Percentiles rank a stretch among this genome's conserved stretches.
Conservation (phyloP, 2,329 filamentous ascomycete species). For the Ampelomyces quisqualis region DNA sequence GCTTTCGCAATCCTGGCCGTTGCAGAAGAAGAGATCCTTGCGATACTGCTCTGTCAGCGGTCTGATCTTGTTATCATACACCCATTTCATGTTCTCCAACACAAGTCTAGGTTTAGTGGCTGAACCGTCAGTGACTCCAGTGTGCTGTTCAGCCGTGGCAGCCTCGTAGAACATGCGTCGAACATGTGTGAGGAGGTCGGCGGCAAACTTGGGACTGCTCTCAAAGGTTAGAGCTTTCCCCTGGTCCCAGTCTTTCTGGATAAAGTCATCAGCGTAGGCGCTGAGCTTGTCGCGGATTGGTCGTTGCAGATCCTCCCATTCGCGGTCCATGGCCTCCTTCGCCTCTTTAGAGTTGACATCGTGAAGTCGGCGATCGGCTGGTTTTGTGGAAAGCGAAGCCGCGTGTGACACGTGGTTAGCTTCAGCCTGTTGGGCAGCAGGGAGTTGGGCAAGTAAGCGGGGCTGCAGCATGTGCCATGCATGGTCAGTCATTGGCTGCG, state of each 20-base stretch:
- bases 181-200: slow-evolving; percentile 67
- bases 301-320: slow-evolving; percentile 71
- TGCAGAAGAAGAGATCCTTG: slow-evolving; percentile 76
- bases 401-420: slow-evolving; percentile 52
- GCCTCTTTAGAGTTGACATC: slow-evolving; percentile 53
- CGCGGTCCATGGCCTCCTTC: slow-evolving; percentile 63
- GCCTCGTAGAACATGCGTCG: slow-evolving; percentile 64
- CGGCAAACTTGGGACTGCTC: slow-evolving; percentile 67
- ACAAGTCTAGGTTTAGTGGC: slow-evolving; percentile 65
- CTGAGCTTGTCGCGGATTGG: slow-evolving; percentile 66
- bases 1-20: slow-evolving; percentile 60
- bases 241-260: slow-evolving; percentile 64
- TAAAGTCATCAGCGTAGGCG: slow-evolving; percentile 68
- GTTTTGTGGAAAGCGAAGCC: slow-evolving; percentile 49
- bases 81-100: slow-evolving; percentile 83
- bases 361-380: slow-evolving; percentile 50
- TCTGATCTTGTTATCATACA: slow-evolving; percentile 76
- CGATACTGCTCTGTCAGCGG: slow-evolving; percentile 64
- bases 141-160: slow-evolving; percentile 55
- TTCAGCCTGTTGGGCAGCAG: slow-evolving; percentile 62
- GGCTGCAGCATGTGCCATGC: slow-evolving; percentile 70
- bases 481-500: slow-evolving; percentile 65
- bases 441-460: slow-evolving; percentile 65
- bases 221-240: slow-evolving; percentile 65
- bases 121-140: slow-evolving; percentile 8